A percentile compares a stretch with the other conserved stretches of the same genome.
Conservation (phyloP, 371 early-diverging fungal genomes). For the Mortierella sp. region DNA sequence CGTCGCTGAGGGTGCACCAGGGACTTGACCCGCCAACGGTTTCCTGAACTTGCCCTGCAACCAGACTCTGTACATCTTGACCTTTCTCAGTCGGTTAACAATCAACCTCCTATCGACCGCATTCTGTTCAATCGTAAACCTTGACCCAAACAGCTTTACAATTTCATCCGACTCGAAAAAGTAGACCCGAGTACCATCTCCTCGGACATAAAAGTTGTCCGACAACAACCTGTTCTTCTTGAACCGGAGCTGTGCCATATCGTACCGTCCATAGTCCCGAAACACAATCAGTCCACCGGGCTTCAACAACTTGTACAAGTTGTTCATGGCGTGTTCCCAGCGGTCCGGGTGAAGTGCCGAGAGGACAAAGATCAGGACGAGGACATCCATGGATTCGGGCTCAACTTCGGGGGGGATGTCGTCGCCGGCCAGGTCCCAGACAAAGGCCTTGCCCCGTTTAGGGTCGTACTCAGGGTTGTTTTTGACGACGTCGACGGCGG, state of each 20-base stretch:
- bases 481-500: conserved; percentile 85
- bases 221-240: conserved; percentile 79
- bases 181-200: conserved; percentile 86
- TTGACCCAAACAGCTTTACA: conserved; percentile 65
- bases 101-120: conserved; percentile 95
- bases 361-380: conserved; percentile 86
- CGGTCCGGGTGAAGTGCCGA: conserved; percentile 91
- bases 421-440: conserved; percentile 83
- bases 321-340: conserved; percentile 75
- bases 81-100: conserved; percentile 91
- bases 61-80: conserved; percentile 99
- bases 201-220: conserved; percentile 89
- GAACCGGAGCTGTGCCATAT: conserved; percentile 92
- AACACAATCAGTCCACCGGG: conserved; percentile 85
- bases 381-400: conserved; percentile 78
- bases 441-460: conserved; percentile 83
- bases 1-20: conserved; percentile 46
- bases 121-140: conserved; percentile 85
- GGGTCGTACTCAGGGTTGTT: conserved; percentile 47
- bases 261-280: conserved; percentile 92
- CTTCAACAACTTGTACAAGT: conserved; percentile 78
- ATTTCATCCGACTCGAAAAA: conserved; percentile 74
- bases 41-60: conserved; percentile 96
- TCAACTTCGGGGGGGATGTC: conserved; percentile 74
- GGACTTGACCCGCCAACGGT: conserved; percentile 48